Percentiles rank a stretch among this genome's conserved stretches.
Evolutionary conservation across 371 early-diverging fungal species (phyloP).

Genomic region (Mortierella sp.): DNA sequence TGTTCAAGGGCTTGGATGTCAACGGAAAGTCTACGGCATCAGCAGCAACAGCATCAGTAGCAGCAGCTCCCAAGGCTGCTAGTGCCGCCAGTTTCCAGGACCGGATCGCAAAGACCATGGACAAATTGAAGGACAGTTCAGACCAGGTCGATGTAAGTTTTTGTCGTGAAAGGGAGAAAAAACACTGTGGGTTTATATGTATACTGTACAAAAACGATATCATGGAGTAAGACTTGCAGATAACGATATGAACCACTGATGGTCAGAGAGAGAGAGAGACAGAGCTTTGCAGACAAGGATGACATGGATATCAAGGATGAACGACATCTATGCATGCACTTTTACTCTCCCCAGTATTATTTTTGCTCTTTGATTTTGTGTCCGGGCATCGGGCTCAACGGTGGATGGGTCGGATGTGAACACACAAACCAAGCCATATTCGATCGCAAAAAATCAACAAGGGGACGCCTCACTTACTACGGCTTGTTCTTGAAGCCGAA

Average conservation of each 20-base stretch:
- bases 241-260: background rate
- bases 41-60: constrained; percentile 30
- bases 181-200: background rate
- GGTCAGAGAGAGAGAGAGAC: no score
- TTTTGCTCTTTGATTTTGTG: constrained; percentile 3
- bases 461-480: background rate
- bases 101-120: constrained; percentile 87
- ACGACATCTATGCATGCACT: constrained; percentile 9
- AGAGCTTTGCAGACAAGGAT: background rate
- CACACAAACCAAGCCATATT: constrained; percentile 4
- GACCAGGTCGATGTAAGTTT: constrained; percentile 82
- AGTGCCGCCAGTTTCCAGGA: constrained; percentile 75
- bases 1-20: constrained; percentile 69
- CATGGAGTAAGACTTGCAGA: background rate
- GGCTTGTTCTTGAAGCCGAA: constrained; percentile 11
- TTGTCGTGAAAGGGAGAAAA: background rate
- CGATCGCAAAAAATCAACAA: background rate
- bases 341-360: background rate
- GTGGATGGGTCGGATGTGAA: constrained; percentile 32
- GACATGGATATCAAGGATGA: constrained; percentile 10
- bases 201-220: background rate
- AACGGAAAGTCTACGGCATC: constrained; percentile 35
- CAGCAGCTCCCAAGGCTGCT: constrained; percentile 26
- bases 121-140: constrained; percentile 87
- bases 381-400: constrained; percentile 27